phyloP scores from a whole-genome alignment of 768 basidiomycete species.

The Suillus ampliporus region DNA sequence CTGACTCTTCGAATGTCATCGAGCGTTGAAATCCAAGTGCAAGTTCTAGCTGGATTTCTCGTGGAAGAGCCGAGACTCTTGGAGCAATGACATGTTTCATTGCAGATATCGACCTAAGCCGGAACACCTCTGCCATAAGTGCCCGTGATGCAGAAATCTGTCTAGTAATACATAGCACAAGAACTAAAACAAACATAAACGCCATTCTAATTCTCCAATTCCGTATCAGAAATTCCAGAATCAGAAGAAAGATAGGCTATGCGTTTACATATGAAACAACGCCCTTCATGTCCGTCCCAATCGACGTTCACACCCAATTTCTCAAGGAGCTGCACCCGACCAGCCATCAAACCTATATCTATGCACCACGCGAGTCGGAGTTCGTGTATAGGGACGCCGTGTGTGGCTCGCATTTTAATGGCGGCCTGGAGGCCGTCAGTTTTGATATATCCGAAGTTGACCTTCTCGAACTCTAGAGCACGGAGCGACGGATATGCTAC shows the following conservation, averaged over 20 bases:
- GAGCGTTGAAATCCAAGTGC: not conserved
- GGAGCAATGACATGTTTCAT: no score
- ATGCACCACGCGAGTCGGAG: not conserved
- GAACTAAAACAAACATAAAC: no score
- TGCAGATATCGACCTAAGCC: no score
- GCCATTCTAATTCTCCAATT: no score
- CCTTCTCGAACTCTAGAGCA: not conserved
- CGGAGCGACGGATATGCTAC: not conserved
- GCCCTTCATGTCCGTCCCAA: not conserved
- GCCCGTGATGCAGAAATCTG: no score
- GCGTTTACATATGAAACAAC: no score
- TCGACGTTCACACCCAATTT: not conserved
- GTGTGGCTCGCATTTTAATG: no score
- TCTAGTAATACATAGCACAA: no score
- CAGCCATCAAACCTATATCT: not conserved
- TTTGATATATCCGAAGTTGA: not conserved
- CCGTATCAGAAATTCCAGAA: no score
- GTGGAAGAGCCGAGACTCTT: not conserved
- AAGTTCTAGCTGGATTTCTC: not conserved
- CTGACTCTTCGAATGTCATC: not conserved
- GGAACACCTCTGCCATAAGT: no score
- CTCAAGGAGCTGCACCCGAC: not conserved
- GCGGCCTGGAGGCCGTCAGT: not conserved
- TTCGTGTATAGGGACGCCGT: not conserved
- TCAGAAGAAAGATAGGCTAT: no score